Evolutionary conservation across 768 basidiomycete species (phyloP), one percentile per base, ranked within the genome.

Genomic region (Albatrellus ellisii): DNA sequence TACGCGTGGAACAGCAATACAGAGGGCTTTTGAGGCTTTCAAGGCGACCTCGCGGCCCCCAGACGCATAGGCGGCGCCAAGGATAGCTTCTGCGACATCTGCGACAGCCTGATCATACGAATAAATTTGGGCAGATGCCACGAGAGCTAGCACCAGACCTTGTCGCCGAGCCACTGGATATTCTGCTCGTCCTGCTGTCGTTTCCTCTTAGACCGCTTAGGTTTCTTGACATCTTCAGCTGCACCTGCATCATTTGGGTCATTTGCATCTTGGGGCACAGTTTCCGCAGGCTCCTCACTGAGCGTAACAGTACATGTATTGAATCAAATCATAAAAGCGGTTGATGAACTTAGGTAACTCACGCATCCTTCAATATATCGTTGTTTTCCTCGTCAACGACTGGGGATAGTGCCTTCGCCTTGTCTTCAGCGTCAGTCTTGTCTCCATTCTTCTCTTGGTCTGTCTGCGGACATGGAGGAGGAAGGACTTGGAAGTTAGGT

Each of bases 51-150:
- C 79, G 37, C 68, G 65, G 40, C 85, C 87, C 9, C 80, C 79
- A 18, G 79, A 74, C 34, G 83, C 64, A 54, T 78, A 88, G 4
- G 81, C 84, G 14, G 86, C 87, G 26, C 80, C 88, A 21, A 89
- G 75, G 45, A 90, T 75, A 3, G 88, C 84, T 59, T 91, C 88
- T 7, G 75, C 72, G 32, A 88, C 82, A 59, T 91, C 88, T 37
- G 88, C 87, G 22, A 88, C 66, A 17, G 77, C 74, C 87, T 89
- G 42, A 22, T 9, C 25, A 20, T 41, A 15, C 52, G 14, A 28
- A 24, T 21, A n/a, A 44, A 29, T 27, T 20, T 22, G 36, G 21
- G 32, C n/a, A 28, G 8, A 9, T 10, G 6, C 31, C n/a, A 32
- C 8, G 10, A 12, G 10, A 32, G 4, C n/a, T 10, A 32, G 31